These are phyloP conservation scores for Fraxinus platypoda DNA, from an alignment of 305 asterid genomes.

Conservation along the genomic window DNA sequence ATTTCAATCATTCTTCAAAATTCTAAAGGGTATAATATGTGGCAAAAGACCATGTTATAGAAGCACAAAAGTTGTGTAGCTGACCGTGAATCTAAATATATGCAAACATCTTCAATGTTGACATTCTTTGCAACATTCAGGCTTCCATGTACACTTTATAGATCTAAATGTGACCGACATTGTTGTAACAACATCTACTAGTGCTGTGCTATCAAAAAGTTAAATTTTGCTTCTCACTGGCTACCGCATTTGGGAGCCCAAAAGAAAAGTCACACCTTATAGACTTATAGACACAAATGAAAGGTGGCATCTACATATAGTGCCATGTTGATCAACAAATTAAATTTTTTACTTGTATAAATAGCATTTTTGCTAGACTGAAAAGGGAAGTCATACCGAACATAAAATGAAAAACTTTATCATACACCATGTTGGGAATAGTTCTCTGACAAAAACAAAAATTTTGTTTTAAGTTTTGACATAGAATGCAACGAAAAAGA, in stretches of 20 bases:
- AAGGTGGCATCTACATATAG: not conserved
- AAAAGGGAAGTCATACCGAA: not conserved
- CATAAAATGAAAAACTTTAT: not conserved
- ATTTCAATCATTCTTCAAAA: slow-evolving; percentile 3
- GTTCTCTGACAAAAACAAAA: not conserved
- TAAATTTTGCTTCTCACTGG: not conserved
- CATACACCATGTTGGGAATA: not conserved
- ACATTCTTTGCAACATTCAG: not conserved
- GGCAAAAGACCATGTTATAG: not conserved
- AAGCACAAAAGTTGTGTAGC: not conserved
- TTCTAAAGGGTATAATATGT: not conserved
- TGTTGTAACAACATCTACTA: not conserved
- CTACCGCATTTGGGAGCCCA: not conserved
- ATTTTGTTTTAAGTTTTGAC: not conserved
- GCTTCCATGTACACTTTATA: not conserved
- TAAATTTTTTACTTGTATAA: not conserved
- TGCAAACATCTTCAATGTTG: not conserved
- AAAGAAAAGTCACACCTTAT: not conserved
- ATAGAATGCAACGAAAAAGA: not conserved
- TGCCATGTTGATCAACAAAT: not conserved
- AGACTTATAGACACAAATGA: not conserved
- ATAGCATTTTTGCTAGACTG: not conserved
- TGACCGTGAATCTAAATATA: not conserved
- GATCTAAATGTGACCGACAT: not conserved
- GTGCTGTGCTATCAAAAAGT: not conserved